A percentile compares a stretch with the other conserved stretches of the same genome.
phyloP scores from a whole-genome alignment of 805 yeast genomes.

The Yamadazyma philogaea region DNA sequence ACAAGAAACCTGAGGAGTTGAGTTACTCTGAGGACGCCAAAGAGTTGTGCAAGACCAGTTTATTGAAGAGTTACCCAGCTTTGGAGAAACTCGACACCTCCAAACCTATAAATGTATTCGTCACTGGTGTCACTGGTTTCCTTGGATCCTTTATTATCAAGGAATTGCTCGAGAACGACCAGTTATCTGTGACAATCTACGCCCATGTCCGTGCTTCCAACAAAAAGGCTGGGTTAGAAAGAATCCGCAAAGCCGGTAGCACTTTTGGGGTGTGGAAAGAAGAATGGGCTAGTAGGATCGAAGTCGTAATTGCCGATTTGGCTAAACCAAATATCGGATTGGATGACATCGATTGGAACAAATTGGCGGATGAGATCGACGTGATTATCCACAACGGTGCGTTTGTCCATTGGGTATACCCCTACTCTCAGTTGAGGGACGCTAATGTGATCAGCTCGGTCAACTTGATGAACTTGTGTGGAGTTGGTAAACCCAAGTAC shows the following conservation, averaged over 20 bases:
- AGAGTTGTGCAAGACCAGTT: slow-evolving; percentile 39
- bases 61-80: slow-evolving; percentile 46
- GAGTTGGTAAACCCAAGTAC: slow-evolving; percentile 76
- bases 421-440: slow-evolving; percentile 83
- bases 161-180: slow-evolving; percentile 61
- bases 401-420: slow-evolving; percentile 97
- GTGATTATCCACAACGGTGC: slow-evolving; percentile 96
- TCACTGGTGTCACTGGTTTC: slow-evolving; percentile 97
- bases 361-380: slow-evolving; percentile 62
- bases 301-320: slow-evolving; percentile 80
- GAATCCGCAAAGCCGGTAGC: slow-evolving; percentile 70
- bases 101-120: slow-evolving; percentile 57
- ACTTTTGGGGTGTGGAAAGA: slow-evolving; percentile 83
- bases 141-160: slow-evolving; percentile 84
- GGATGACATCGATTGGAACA: slow-evolving; percentile 51
- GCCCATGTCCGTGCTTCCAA: slow-evolving; percentile 91
- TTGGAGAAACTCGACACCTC: slow-evolving; percentile 32
- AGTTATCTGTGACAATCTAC: slow-evolving; percentile 53
- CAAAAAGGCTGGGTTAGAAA: slow-evolving; percentile 64
- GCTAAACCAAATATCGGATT: slow-evolving; percentile 73
- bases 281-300: slow-evolving; percentile 52
- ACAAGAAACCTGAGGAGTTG: slow-evolving; percentile 28
- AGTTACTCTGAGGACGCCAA: slow-evolving; percentile 74
- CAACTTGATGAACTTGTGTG: slow-evolving; percentile 75
- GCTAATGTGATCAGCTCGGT: slow-evolving; percentile 90